Evolutionary conservation across 345 rosid species (phyloP), one percentile per base, ranked within the genome.

Genomic region (Arabidopsis thaliana): DNA sequence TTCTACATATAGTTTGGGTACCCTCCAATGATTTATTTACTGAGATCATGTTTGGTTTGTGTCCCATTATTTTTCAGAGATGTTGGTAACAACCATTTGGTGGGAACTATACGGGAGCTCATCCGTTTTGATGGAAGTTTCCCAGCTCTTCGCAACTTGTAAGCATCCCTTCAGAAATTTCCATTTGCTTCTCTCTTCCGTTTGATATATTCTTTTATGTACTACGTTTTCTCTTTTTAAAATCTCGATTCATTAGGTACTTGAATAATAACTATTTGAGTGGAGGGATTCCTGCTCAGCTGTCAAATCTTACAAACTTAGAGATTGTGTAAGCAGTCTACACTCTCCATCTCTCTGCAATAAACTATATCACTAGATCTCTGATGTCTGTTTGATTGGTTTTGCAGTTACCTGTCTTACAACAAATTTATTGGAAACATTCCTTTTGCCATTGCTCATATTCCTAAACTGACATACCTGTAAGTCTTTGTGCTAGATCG

Each of bases 211-310:
- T 22, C 23, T 49, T 8, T 44, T 1, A 28, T 22, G 9, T 46
- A 20, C 45, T 53, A 49, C 10, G 16, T 5, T 46, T 65, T n/a
- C 53, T 56, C 65, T n/a, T 67, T 30, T 38, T 5, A 34, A 68
- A 70, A 37, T 61, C 58, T 75, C 25, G 49, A 59, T 53, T 42
- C 40, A 6, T 71, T 75, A 94, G 97, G 67, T 94, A 91, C 70
- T 76, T 94, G 83, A 90, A 91, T 71, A 90, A 91, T 73, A 94
- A 94, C 76, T 94, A 90, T 74, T 82, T 94, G 71, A 91, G 93
- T 57, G 97, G 98, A 80, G 97, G 97, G 33, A 84, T 94, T 65
- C 98, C 98, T 40, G 87, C 96, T 30, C 97, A 94, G 74, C 91
- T 94, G 23, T 87, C 97, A 45, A 94, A 91, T 80, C 78, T 94